phyloP scores from a whole-genome alignment of 176 grass and related monocot species.

The Triticum monococcum region DNA sequence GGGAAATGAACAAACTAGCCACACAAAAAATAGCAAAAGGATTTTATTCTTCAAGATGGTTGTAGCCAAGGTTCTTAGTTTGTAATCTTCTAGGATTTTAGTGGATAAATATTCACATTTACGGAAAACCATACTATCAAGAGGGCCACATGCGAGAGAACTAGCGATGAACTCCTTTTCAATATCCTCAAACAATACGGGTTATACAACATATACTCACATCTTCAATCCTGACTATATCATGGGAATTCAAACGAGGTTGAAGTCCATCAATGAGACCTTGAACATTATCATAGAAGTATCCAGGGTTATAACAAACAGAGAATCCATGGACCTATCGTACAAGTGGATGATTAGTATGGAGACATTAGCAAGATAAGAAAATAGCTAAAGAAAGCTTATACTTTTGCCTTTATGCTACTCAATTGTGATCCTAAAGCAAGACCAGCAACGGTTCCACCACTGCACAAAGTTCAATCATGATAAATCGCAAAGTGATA shows the following conservation, averaged over 20 bases:
- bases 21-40: too few species aligned
- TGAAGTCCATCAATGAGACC: conserved; percentile 86
- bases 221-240: conserved; percentile 77
- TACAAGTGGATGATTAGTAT: conserved; percentile 35
- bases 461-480: conserved; percentile 57
- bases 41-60: not conserved
- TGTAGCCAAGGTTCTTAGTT: not conserved
- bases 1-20: not conserved
- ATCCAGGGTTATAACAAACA: conserved; percentile 85
- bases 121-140: not conserved
- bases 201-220: conserved; percentile 49
- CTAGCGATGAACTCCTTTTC: not conserved
- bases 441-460: conserved; percentile 92
- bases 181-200: not conserved
- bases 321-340: conserved; percentile 88
- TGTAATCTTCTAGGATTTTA: not conserved
- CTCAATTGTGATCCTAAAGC: conserved; percentile 83
- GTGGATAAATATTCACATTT: not conserved
- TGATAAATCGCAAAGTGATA: not conserved
- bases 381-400: conserved; percentile 28
- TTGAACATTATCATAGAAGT: conserved; percentile 85
- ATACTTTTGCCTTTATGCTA: conserved; percentile 88
- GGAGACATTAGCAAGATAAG: conserved; percentile 15
- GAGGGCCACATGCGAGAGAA: not conserved
- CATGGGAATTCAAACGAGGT: conserved; percentile 66